Conservation (phyloP, 2,329 filamentous ascomycete species). For the Colletotrichum sp. region DNA sequence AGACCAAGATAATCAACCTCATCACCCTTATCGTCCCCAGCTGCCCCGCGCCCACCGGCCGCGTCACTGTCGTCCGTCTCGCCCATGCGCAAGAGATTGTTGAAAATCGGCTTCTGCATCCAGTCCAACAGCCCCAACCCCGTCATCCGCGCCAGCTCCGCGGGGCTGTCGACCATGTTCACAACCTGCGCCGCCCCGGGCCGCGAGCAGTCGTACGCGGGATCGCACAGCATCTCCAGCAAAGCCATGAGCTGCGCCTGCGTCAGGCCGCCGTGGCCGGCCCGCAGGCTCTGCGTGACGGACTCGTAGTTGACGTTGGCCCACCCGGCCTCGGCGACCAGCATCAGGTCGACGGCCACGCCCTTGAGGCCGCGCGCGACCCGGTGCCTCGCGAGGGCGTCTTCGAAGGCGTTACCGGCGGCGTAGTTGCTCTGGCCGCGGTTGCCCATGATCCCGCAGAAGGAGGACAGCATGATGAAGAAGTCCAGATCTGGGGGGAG, state of each 20-base stretch:
- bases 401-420: conserved; percentile 57
- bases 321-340: background rate
- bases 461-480: conserved; percentile 59
- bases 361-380: background rate
- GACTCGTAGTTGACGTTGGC: background rate
- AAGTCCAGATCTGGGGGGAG: conserved; percentile 37
- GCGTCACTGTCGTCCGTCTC: background rate
- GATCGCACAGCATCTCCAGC: background rate
- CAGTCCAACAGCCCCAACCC: background rate
- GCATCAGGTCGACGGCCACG: background rate
- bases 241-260: background rate
- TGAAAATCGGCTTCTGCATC: background rate
- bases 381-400: conserved; percentile 38
- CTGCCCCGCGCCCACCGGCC: background rate
- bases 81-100: background rate
- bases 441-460: conserved; percentile 60
- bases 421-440: conserved; percentile 64
- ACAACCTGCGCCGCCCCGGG: background rate
- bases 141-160: background rate
- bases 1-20: background rate
- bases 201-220: background rate
- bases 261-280: background rate
- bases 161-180: background rate
- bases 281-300: background rate
- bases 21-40: background rate